phyloP scores from a whole-genome alignment of 345 rosid genomes.

The Rhodamnia argentea region DNA sequence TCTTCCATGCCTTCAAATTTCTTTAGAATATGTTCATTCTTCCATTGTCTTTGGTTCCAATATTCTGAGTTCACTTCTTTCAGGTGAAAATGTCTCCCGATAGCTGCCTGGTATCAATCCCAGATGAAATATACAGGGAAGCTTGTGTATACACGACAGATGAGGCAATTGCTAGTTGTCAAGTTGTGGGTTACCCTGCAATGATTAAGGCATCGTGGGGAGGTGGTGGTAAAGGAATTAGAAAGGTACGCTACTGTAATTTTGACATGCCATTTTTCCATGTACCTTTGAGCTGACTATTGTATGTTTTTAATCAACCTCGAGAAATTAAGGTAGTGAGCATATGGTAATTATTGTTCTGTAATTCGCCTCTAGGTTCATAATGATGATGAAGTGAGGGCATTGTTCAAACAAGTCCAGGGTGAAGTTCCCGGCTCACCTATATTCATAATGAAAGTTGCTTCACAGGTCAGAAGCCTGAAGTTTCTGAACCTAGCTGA shows the following conservation, averaged over 20 bases:
- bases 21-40: neutral
- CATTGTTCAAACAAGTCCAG: slow-evolving; percentile 98
- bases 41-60: neutral
- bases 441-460: slow-evolving; percentile 99
- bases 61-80: slow-evolving; percentile 4
- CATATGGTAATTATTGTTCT: neutral
- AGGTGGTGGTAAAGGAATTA: slow-evolving; percentile 99
- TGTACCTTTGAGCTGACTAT: neutral
- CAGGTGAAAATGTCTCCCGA: slow-evolving; percentile 82
- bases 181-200: slow-evolving; percentile 98
- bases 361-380: slow-evolving; percentile 52
- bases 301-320: neutral
- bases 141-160: slow-evolving; percentile 97
- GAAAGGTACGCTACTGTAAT: slow-evolving; percentile 59
- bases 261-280: neutral
- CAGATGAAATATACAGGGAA: slow-evolving; percentile 80
- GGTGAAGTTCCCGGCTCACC: slow-evolving; percentile 99
- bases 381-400: slow-evolving; percentile 94
- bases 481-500: slow-evolving; percentile 7
- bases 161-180: slow-evolving; percentile 97
- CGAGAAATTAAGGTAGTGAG: neutral
- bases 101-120: slow-evolving; percentile 70
- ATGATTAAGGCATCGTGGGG: slow-evolving; percentile 99
- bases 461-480: slow-evolving; percentile 75
- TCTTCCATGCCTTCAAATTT: neutral